Base-by-base conservation (phyloP, 495 filamentous ascomycete genomes). In the Trichocladium uniseriatum region DNA sequence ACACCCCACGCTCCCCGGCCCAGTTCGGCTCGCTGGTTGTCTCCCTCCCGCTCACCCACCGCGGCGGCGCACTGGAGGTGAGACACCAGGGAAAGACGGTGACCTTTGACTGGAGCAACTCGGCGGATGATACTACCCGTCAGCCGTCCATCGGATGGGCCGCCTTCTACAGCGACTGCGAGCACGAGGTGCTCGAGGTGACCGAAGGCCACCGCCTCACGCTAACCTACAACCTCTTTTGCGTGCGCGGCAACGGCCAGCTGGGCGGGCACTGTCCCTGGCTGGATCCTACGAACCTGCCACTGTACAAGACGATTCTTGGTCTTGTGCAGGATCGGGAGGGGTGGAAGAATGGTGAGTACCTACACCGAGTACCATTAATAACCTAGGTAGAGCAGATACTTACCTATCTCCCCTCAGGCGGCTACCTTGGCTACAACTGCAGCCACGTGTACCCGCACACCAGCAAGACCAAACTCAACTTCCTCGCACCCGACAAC, bases 221-320 rank as follows among this genome's bases (percentile, higher is more conserved):
- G 0, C 55, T 82, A 18, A 82, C 78, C 1, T 82, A 81, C 65
- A 79, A 82, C 47, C 62, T 83, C n/a, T n/a, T n/a, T n/a, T n/a
- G n/a, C n/a, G n/a, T n/a, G n/a, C n/a, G n/a, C n/a, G n/a, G n/a
- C n/a, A n/a, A n/a, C n/a, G n/a, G n/a, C n/a, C n/a, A n/a, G n/a
- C n/a, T n/a, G n/a, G n/a, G n/a, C n/a, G n/a, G n/a, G n/a, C n/a
- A n/a, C n/a, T n/a, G n/a, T n/a, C n/a, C n/a, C n/a, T n/a, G n/a
- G n/a, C n/a, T n/a, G n/a, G n/a, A n/a, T n/a, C n/a, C n/a, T n/a
- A n/a, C n/a, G n/a, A n/a, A n/a, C n/a, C n/a, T n/a, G n/a, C n/a
- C n/a, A n/a, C n/a, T n/a, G n/a, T n/a, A n/a, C n/a, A n/a, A n/a
- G n/a, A n/a, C n/a, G n/a, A n/a, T n/a, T n/a, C n/a, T n/a, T n/a